Base-by-base conservation (phyloP, 495 filamentous ascomycete genomes). In the Trichoderma parareesei region DNA sequence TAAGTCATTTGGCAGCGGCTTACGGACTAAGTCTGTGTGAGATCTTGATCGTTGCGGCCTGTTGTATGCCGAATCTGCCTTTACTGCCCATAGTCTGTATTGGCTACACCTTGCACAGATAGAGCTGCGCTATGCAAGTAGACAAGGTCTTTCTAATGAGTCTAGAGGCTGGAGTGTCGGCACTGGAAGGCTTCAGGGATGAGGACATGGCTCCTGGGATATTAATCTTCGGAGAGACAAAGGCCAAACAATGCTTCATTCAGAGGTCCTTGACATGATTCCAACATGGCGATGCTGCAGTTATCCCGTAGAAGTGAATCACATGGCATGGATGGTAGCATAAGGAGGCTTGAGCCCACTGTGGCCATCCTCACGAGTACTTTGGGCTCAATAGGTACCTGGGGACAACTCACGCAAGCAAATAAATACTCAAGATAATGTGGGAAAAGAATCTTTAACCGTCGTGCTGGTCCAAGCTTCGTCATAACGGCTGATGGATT, bases 1-100 rank as follows among this genome's bases (percentile, higher is more conserved):
- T 14, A 68, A 84, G 63, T 74, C 82, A 0, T 87, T 83, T 68
- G 82, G 84, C 1, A 82, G 74, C 18, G 84, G 83, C 8, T 64
- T 69, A 5, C 61, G 72, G 67, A 66, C 72, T 74, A 33, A 49
- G 71, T 69, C 38, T 38, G 7, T 40, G 16, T 20, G 48, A 74
- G 71, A 33, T 73, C 79, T 42, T 71, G 76, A 76, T 63, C 67
- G 72, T 73, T 59, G 10, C 46, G 14, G 4, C 11, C 13, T 5
- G 55, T 20, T 37, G 16, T 18, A 27, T 44, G 48, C 9, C 16
- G 27, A 55, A 14, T 53, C 13, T 41, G 11, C 48, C 53, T 62
- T 61, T 14, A 20, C 11, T n/a, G 57, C 4, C 1, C 3, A 42
- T 66, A 82, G 78, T 71, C 3, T 75, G 75, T 46, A 49, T 77